Evolutionary conservation across 2,329 filamentous ascomycete genomes (phyloP), one percentile per base, ranked within the genome.

Genomic region (Cladosporium phlei): DNA sequence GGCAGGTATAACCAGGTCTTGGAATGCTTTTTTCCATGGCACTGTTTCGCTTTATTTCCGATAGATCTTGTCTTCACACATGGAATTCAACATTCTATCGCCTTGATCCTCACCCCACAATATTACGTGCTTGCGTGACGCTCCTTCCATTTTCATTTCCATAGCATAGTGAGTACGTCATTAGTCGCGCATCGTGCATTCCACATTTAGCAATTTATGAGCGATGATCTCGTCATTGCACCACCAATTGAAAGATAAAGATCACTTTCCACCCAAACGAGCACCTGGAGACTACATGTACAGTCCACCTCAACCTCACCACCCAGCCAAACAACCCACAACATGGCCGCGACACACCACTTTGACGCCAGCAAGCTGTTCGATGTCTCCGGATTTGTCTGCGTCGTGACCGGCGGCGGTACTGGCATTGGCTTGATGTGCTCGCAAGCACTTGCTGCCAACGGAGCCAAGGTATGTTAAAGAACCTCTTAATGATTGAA

Each of bases 351-450:
- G 57, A 71, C 69, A 47, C 53, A 69, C 51, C 68, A 72, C 50
- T 75, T 79, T 47, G 65, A 68, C 51, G 68, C 72, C 5, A 65
- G 69, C 51, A 75, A 73, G 55, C 69, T 81, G 8, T 80, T 79
- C 66, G 69, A 69, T 27, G 73, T 80, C 48, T 71, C 76, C 44
- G 69, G 67, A 53, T 76, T 75, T 58, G 75, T 80, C 25, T 77
- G 74, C 46, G 69, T 82, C 1, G 63, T 82, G 34, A 81, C 81
- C 2, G 80, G 80, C 40, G 80, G 80, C 21, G 59, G 53, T 12
- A 56, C 53, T n/a, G 81, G 82, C 16, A 85, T 85, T 50, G 82
- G 82, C 0, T 66, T 85, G 12, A 84, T 83, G 80, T 72, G 75
- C 39, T 69, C 76, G 0, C 76, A 80, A 60, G 72, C 75, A 2